phyloP scores from a whole-genome alignment of 2,329 filamentous ascomycete species.

The Botryotinia convoluta region DNA sequence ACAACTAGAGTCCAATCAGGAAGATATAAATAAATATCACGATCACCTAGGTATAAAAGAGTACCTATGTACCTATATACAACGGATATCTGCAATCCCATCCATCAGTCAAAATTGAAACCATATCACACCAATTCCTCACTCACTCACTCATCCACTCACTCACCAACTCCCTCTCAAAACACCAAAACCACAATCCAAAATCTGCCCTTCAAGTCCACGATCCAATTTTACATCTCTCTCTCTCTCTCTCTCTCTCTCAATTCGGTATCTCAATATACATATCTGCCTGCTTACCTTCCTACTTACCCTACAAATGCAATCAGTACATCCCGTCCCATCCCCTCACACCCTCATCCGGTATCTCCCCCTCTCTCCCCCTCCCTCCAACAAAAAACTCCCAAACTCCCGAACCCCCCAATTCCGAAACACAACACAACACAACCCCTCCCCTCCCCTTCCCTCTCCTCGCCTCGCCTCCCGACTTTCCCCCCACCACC shows the following conservation, averaged over 20 bases:
- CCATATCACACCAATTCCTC: too few species aligned
- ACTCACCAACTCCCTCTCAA: too few species aligned
- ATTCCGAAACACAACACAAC: neutral
- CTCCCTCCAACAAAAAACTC: neutral
- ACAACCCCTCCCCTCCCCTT: neutral
- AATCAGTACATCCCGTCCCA: neutral
- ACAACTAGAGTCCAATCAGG: neutral
- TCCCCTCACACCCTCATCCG: too few species aligned
- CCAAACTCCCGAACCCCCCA: neutral
- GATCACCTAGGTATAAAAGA: neutral
- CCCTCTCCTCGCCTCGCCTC: neutral
- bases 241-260: too few species aligned
- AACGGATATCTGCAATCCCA: too few species aligned
- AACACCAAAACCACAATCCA: too few species aligned
- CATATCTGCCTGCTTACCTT: neutral
- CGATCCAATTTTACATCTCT: too few species aligned
- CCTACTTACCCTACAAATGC: too few species aligned
- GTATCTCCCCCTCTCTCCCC: too few species aligned
- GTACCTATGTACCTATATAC: neutral
- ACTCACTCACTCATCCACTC: too few species aligned
- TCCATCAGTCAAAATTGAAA: too few species aligned
- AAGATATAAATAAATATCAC: neutral
- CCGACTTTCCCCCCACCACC: neutral
- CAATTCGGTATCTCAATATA: neutral
- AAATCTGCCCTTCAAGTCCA: too few species aligned